Base-by-base conservation (phyloP, 2,329 filamentous ascomycete genomes). In the Curvularia sp. region DNA sequence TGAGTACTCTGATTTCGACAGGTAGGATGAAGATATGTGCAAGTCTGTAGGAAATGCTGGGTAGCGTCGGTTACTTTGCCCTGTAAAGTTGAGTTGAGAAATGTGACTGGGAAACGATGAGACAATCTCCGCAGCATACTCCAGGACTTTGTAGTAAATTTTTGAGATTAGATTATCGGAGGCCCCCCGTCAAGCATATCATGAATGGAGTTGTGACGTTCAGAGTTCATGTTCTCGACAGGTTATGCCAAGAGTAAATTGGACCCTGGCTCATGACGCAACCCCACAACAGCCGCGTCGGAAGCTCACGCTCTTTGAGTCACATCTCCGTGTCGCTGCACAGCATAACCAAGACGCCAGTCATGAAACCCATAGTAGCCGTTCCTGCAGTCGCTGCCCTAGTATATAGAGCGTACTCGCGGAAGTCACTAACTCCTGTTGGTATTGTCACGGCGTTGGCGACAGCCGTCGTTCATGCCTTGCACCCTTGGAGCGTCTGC, bases 401-500 rank as follows among this genome's bases (percentile, higher is more conserved):
- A 27, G 73, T 78, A 3, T 78, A 77, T 49, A 70, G 77, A 38
- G 77, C 77, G 8, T 78, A 71, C 64, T 78, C 75, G 3, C 67
- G 73, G 21, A 78, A 78, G 55, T 93, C 89, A 23, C 84, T 99
- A 38, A 98, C 94, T 0, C 86, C 89, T 0, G 79, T 83, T 6
- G 94, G 93, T 60, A 86, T 97, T 67, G 67, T 89, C 36, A 85
- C 86, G 12, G 94, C 94, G 3, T 81, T 83, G 5, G 69, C 89
- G 42, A 96, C 93, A 3, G 93, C 92, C 3, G 76, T 85, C 45
- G 86, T 90, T 10, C 95, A 99, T 76, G 92, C 93, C 15, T 80
- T 93, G n/a, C 93, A 98, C 77, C 94, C 94, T 3, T 97, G 92
- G 89, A 91, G 91, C 59, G 81, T 93, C n/a, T 93, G 92, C n/a